phyloP scores from a whole-genome alignment of 371 early-diverging fungal genomes.

The Synchytrium microbalum region DNA sequence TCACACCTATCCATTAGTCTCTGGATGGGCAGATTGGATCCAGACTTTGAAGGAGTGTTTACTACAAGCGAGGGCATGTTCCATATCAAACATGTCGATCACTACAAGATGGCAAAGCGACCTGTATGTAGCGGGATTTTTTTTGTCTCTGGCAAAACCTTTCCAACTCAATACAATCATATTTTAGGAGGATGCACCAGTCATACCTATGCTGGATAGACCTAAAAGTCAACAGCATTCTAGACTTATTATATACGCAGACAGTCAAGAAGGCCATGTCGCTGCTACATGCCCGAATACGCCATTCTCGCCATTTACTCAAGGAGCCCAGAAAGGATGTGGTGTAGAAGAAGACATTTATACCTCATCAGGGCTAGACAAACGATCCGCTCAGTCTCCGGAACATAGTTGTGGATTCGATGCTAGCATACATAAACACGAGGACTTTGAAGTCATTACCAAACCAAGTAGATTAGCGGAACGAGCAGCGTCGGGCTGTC shows the following conservation, averaged over 20 bases:
- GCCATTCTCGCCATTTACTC: not conserved
- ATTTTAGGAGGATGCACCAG: not conserved
- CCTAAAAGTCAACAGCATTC: not conserved
- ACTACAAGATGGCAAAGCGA: conserved; percentile 19
- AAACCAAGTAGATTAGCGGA: conserved; percentile 3
- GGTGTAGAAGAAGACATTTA: not conserved
- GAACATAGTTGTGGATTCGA: not conserved
- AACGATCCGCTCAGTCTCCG: not conserved
- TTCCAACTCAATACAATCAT: not conserved
- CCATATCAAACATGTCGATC: conserved; percentile 24
- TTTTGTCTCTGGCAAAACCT: not conserved
- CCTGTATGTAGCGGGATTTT: conserved; percentile 10
- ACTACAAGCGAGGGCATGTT: conserved; percentile 12
- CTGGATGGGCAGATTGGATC: conserved; percentile 2
- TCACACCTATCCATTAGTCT: not conserved
- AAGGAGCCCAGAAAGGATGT: not conserved
- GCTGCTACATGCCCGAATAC: not conserved
- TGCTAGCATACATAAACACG: not conserved
- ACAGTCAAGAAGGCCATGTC: not conserved
- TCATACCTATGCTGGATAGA: not conserved
- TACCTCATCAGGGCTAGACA: not conserved
- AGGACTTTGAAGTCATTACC: not conserved
- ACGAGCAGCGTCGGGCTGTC: conserved; percentile 23
- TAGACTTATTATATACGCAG: conserved; percentile 1
- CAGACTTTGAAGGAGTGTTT: conserved; percentile 22